Conservation (phyloP, 345 rosid genomes). For the Pugionium cornutum region DNA sequence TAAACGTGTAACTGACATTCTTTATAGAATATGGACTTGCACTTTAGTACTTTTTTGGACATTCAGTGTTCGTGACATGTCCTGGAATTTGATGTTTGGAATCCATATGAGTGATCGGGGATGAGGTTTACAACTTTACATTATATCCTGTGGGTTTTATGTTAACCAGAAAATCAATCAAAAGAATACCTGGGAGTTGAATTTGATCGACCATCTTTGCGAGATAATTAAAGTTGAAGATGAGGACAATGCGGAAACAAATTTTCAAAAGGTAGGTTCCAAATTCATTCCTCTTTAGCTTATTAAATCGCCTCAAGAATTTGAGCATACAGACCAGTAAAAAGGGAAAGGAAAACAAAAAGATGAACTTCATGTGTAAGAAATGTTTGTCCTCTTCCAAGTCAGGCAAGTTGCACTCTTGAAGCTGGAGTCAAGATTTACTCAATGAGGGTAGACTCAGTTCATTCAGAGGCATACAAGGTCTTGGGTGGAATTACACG, state of each 20-base stretch:
- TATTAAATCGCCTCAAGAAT: background rate
- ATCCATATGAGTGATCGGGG: background rate
- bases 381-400: background rate
- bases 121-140: background rate
- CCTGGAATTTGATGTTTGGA: background rate
- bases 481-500: conserved; percentile 93
- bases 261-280: conserved; percentile 78
- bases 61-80: background rate
- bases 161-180: conserved; percentile 76
- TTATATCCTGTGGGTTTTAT: conserved; percentile 2
- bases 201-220: conserved; percentile 77
- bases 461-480: conserved; percentile 93
- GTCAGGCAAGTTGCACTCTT: conserved; percentile 91
- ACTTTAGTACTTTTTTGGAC: background rate
- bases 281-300: background rate
- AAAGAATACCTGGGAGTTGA: conserved; percentile 88
- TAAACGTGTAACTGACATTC: too few relatives aligned
- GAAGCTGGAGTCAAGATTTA: conserved; percentile 98
- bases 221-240: conserved; percentile 90
- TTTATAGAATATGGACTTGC: too few relatives aligned
- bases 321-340: background rate
- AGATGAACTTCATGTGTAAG: conserved; percentile 1
- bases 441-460: conserved; percentile 86
- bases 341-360: background rate
- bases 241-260: conserved; percentile 78